Conservation (phyloP, 208 protist genomes). For the Tritrichomonas musculus region DNA sequence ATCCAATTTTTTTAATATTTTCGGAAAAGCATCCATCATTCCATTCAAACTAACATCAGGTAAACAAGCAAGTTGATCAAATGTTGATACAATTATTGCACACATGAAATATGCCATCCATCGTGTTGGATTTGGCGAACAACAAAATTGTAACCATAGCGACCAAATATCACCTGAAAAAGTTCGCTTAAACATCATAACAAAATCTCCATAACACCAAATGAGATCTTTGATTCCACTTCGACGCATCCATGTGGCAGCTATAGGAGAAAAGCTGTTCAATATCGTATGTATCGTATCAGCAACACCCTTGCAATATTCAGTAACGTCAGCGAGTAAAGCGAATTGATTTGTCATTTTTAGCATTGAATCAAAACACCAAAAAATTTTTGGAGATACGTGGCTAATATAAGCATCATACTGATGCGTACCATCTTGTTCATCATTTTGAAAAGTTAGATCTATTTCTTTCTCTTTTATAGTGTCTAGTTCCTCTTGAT, state of each 20-base stretch:
- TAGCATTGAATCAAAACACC: slow-evolving; percentile 12
- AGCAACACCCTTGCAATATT: background rate
- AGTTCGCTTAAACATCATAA: background rate
- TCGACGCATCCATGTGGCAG: background rate
- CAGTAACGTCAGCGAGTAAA: background rate
- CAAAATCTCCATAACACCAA: slow-evolving; percentile 1
- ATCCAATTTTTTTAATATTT: no score
- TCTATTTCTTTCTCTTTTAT: no score
- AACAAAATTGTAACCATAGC: background rate
- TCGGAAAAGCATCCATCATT: no score
- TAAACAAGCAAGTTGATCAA: background rate
- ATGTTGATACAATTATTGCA: background rate
- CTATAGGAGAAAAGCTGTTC: background rate
- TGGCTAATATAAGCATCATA: no score
- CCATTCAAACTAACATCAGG: no score
- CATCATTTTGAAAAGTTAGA: no score
- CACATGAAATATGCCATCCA: background rate
- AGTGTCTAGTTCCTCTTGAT: background rate
- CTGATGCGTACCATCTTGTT: no score
- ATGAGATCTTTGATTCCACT: background rate
- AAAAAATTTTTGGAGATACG: background rate
- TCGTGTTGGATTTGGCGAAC: background rate
- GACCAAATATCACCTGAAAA: background rate
- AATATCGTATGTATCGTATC: background rate
- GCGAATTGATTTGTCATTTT: background rate